Evolutionary conservation across 2,329 filamentous ascomycete species (phyloP), one percentile per base, ranked within the genome.

Genomic region (Daldinia sp.): DNA sequence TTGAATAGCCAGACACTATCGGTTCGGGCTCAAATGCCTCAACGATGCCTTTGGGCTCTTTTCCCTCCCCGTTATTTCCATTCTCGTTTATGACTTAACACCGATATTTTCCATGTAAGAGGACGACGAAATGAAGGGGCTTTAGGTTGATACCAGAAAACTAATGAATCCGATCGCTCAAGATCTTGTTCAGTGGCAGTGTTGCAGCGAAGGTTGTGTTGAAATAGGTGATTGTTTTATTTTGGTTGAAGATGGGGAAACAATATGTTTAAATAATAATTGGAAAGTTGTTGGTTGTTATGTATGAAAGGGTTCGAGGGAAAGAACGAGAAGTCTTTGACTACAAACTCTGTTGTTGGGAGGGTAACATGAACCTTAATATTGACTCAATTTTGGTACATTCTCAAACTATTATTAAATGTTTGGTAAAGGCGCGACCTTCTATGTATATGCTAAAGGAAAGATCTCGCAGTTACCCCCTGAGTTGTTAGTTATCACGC

Each of bases 321-420:
- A 9, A 35, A 35, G 7, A 35, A 35, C 10, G 9, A 35, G 6
- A 26, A 13, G 18, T 44, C 18, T 41, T 41, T 41, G 7, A 42
- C 3, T 48, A 9, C 12, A 26, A 26, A 48, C 20, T 48, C 10
- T 46, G 12, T 10, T 48, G 44, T 26, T 48, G 13, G 44, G n/a
- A 12, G 23, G 5, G 6, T 23, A 48, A 28, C 12, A 20, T 20
- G 12, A 51, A 51, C 46, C 15, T 33, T 51, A 33, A 51, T 26
- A 18, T 33, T 33, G 46, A 51, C 13, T 30, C 46, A 51, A 6
- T 51, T 51, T 51, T 30, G 26, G 46, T 33, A n/a, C n/a, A n/a
- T 50, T 33, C 33, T 12, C 46, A 7, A 2, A 30, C 26, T 18
- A 30, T 50, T 18, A 15, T 33, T 3, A 23, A 48, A 12, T 26